A percentile compares a stretch with the other conserved stretches of the same genome.
Evolutionary conservation across 2,329 filamentous ascomycete genomes (phyloP).

Genomic region (Helminthosporium solani): DNA sequence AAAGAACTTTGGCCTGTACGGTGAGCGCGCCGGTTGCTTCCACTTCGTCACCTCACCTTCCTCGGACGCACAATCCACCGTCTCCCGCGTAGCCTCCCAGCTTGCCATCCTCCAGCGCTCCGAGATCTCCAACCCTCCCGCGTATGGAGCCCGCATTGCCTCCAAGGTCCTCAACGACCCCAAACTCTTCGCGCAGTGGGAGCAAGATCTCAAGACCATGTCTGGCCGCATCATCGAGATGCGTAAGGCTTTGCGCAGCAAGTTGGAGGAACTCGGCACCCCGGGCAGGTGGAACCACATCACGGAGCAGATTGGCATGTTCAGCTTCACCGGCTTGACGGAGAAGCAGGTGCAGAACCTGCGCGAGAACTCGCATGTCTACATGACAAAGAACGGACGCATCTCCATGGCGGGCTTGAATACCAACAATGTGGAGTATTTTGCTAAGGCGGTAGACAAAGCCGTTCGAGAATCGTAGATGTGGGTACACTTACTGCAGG

Average conservation of each 20-base stretch:
- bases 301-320: slow-evolving; percentile 99
- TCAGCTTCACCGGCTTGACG: slow-evolving; percentile 82
- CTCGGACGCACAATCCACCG: slow-evolving; percentile 62
- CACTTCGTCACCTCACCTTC: slow-evolving; percentile 81
- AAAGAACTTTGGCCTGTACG: slow-evolving; percentile 77
- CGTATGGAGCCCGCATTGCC: slow-evolving; percentile 90
- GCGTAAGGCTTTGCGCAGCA: slow-evolving; percentile 73
- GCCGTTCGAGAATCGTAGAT: slow-evolving; percentile 63
- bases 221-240: slow-evolving; percentile 92
- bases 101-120: slow-evolving; percentile 92
- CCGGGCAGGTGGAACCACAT: slow-evolving; percentile 96
- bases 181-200: slow-evolving; percentile 83
- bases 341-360: slow-evolving; percentile 73
- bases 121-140: slow-evolving; percentile 95
- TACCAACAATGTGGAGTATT: slow-evolving; percentile 86
- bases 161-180: slow-evolving; percentile 80
- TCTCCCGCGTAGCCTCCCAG: slow-evolving; percentile 73
- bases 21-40: slow-evolving; percentile 93
- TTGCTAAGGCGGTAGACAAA: slow-evolving; percentile 84
- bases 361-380: slow-evolving; percentile 70
- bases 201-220: slow-evolving; percentile 89
- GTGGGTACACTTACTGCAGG: not conserved
- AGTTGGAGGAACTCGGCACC: slow-evolving; percentile 81
- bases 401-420: slow-evolving; percentile 99
- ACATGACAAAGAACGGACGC: slow-evolving; percentile 96